Conservation (phyloP, 1,284 basidiomycete species). For the Athelia sp. region DNA sequence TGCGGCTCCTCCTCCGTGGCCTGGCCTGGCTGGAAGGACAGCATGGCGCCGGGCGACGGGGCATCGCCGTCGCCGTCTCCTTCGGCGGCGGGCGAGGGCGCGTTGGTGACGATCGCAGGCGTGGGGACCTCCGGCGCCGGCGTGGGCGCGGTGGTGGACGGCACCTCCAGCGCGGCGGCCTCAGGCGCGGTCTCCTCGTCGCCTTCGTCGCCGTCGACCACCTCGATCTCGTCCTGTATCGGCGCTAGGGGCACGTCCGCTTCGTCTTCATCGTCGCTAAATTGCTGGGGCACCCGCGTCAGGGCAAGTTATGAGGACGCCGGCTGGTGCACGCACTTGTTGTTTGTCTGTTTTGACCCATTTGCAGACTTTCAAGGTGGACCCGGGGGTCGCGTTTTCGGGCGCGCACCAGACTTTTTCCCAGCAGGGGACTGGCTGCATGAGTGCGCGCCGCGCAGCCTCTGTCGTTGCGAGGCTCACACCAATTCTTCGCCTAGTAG, state of each 20-base stretch:
- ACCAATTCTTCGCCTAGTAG: constrained; percentile 67
- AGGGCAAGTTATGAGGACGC: constrained; percentile 5
- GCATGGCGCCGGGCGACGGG: constrained; percentile 11
- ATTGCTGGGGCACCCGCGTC: constrained; percentile 45
- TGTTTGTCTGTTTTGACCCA: constrained; percentile 73
- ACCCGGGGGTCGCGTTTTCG: constrained; percentile 44
- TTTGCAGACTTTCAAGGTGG: constrained; percentile 61
- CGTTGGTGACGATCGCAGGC: no score
- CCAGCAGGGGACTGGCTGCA: constrained; percentile 78
- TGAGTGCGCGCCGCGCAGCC: constrained; percentile 71
- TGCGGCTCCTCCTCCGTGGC: constrained; percentile 26
- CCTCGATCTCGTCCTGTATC: constrained; percentile 67
- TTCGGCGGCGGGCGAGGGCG: not conserved
- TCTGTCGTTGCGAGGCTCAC: constrained; percentile 71
- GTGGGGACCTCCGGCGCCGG: not conserved
- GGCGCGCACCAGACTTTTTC: constrained; percentile 64
- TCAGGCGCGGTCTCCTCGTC: constrained; percentile 61
- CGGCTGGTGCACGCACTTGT: constrained; percentile 44
- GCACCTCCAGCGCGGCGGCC: constrained; percentile 25
- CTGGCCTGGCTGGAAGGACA: constrained; percentile 30
- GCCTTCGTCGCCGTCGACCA: constrained; percentile 55
- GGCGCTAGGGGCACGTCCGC: constrained; percentile 72
- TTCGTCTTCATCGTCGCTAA: constrained; percentile 75
- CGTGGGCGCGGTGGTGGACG: constrained; percentile 20
- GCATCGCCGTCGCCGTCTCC: no score